phyloP scores from a whole-genome alignment of 768 basidiomycete genomes.

The Russula abietina region DNA sequence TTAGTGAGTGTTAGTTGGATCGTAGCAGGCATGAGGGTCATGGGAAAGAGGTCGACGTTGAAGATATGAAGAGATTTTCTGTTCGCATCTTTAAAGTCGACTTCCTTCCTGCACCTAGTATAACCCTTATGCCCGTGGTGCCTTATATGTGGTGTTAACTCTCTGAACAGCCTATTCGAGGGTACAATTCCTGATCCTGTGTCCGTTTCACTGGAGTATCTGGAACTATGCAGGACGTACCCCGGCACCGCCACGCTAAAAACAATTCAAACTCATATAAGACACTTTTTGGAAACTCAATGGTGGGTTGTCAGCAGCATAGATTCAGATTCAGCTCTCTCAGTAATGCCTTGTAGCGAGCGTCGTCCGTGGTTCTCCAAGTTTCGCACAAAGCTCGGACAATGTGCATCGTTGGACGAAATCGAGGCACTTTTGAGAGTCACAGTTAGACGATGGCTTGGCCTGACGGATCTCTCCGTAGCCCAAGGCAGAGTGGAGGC shows the following conservation, averaged over 20 bases:
- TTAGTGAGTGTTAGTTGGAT: constrained; percentile 40
- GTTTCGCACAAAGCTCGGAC: constrained; percentile 26
- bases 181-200: constrained; percentile 54
- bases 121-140: no score
- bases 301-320: constrained; percentile 40
- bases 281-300: constrained; percentile 62
- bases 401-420: constrained; percentile 25
- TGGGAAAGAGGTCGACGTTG: no score
- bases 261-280: constrained; percentile 56
- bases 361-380: constrained; percentile 29
- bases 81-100: no score
- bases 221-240: constrained; percentile 51
- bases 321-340: background rate
- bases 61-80: no score
- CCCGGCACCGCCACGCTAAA: constrained; percentile 44
- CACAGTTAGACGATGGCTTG: constrained; percentile 28
- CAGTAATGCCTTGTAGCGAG: constrained; percentile 18
- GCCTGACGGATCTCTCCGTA: constrained; percentile 1
- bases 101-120: no score
- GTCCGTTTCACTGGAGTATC: constrained; percentile 62
- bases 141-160: background rate
- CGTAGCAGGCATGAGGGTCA: no score
- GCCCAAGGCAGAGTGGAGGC: background rate
- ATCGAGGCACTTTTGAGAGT: constrained; percentile 26
- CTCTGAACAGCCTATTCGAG: constrained; percentile 48